Base-by-base conservation (phyloP, 352 stramenopile genomes). In the Salisapilia sapeloensis region DNA sequence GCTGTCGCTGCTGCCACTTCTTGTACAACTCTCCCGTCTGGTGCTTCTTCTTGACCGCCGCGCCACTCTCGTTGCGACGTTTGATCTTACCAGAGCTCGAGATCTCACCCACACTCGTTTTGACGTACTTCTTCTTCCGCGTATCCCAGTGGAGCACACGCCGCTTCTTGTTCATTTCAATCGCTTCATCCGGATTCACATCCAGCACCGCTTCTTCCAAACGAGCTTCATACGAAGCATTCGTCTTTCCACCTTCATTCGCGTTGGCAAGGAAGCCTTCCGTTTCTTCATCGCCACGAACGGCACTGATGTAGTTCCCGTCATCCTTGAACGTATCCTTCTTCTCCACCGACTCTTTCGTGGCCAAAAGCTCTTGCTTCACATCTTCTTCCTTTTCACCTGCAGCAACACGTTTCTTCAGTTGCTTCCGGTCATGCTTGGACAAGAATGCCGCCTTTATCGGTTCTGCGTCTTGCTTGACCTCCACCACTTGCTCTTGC, bases 91-190 rank as follows among this genome's bases (percentile, higher is more conserved):
- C 76, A 18, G 69, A 54, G 20, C 60, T 71, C 12, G 69, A 87
- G 29, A 96, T 57, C 44, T 96, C 90, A 22, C 81, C 78, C 19
- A 93, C 63, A 2, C 80, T 94, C 5, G 80, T 92, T 56, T 94
- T 92, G 32, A 97, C 79, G 42, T 92, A 97, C 48, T 95, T 95
- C 53, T 95, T 95, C 60, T 99, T 99, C 35, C 92, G 90, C 29
- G 89, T 91, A 59, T 99, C 96, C 96, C 95, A 99, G 56, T 97
- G 83, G 52, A 98, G 72, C 55, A 99, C 94, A 15, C 90, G 69
- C n/a, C 96, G 82, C 50, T 97, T 96, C 53, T 96, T 96, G 42
- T 96, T 93, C 58, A 98, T 79, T 41, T 96, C 84, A 19, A 94
- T 72, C n/a, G 94, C 93, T 40, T 98, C 93, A 42, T 99, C 95